Base-by-base conservation (phyloP, 208 protist species). In the Wallacemonas rigidus region DNA sequence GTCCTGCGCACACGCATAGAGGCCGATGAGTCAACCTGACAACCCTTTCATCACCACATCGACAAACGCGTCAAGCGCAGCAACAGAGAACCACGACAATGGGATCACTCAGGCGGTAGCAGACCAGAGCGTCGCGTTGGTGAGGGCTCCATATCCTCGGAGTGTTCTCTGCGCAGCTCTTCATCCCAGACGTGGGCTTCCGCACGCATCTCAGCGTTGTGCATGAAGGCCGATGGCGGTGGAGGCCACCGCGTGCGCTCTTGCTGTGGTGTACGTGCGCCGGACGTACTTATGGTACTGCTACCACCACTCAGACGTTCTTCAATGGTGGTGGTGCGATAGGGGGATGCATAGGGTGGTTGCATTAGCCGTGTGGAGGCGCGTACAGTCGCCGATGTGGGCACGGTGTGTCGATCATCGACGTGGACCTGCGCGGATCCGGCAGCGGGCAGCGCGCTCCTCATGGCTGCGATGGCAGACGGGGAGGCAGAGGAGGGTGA, bases 91-190 rank as follows among this genome's bases (percentile, higher is more conserved):
- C 6, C 1, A 12, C 12, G 45, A 6, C 6, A 6, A 50, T 12
- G 40, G 15, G 3, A 6, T 65, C n/a, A 65, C 60, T 44, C n/a
- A 8, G 60, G 60, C 7, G 60, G 60, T 8, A 65, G 43, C 60
- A 65, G 26, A 44, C 60, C 60, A 15, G 60, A 65, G 40, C 60
- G 60, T 36, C 60, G 38, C 3, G 60, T 65, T 4, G 60, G 60
- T 4, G 60, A 65, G 3, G 60, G 60, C 60, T 65, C 60, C 38
- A 65, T 41, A 6, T 65, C 60, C 8, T 65, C 60, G 7, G 56
- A 62, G 36, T 62, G 9, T 11, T 62, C 56, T 6, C 38, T n/a
- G 8, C 35, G 36, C 35, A 44, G 56, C 56, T 62, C 56, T 62
- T 62, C 56, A 15, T 62, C 36, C 35, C 15, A 43, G 56, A 15